A percentile compares a stretch with the other conserved stretches of the same genome.
phyloP scores from a whole-genome alignment of 2,329 filamentous ascomycete species.

The Paecilomyces fulvus region DNA sequence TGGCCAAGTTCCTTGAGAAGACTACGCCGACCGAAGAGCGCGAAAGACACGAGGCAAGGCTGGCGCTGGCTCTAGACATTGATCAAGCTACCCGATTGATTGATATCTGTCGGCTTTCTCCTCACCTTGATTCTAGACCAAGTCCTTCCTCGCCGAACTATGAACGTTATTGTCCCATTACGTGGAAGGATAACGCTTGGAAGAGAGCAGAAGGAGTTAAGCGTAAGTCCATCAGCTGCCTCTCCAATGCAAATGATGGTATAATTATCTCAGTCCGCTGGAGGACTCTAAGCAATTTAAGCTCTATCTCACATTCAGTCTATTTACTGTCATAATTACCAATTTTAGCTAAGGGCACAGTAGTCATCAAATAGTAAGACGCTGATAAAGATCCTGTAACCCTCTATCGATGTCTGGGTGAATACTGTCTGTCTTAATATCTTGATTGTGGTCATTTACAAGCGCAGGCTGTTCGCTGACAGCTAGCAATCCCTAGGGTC shows the following conservation, averaged over 20 bases:
- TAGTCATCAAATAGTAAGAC: not conserved
- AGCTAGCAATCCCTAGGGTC: conserved; percentile 11
- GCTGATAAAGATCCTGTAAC: not conserved
- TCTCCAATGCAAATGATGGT: not conserved
- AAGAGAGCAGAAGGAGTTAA: conserved; percentile 19
- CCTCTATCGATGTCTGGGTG: not conserved
- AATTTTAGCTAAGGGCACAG: not conserved
- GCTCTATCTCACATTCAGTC: not conserved
- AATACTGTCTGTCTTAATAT: not conserved
- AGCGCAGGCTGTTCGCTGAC: not conserved
- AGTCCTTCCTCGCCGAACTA: conserved; percentile 17
- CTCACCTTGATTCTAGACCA: conserved; percentile 14
- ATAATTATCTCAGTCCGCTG: not conserved
- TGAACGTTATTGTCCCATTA: conserved; percentile 23
- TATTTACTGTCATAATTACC: not conserved
- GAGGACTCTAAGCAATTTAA: not conserved
- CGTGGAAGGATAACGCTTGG: conserved; percentile 35
- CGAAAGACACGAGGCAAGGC: conserved; percentile 61
- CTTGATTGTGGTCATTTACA: not conserved
- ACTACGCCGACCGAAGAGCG: conserved; percentile 50
- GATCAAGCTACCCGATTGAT: conserved; percentile 62
- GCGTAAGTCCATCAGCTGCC: conserved; percentile 22
- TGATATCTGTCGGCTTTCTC: conserved; percentile 35
- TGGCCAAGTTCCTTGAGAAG: conserved; percentile 47
- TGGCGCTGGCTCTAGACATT: conserved; percentile 75